A percentile compares a stretch with the other conserved stretches of the same genome.
phyloP scores from a whole-genome alignment of 345 rosid genomes.

The Theobroma cacao region DNA sequence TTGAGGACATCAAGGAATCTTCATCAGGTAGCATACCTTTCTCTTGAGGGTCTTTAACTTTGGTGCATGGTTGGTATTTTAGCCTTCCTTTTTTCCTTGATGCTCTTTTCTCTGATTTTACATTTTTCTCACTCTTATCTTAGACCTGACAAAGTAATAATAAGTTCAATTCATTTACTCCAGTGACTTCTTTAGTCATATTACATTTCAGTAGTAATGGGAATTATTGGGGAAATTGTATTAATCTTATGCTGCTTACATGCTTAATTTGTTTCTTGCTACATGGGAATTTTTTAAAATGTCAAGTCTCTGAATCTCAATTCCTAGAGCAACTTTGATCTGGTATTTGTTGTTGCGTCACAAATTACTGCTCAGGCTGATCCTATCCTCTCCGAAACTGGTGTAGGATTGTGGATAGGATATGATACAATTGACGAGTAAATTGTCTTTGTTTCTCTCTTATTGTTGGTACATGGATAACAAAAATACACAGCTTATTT shows the following conservation, averaged over 20 bases:
- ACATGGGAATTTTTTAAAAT: neutral
- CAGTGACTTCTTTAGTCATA: neutral
- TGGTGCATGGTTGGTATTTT: neutral
- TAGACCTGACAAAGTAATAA: neutral
- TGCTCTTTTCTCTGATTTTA: neutral
- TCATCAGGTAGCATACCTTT: neutral
- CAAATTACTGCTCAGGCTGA: neutral
- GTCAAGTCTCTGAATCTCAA: neutral
- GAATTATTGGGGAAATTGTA: neutral
- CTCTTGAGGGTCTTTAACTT: neutral
- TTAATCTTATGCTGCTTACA: neutral
- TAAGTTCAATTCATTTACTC: neutral
- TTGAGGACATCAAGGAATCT: constrained; percentile 1
- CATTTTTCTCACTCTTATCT: neutral
- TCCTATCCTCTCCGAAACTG: neutral
- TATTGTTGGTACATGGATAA: neutral
- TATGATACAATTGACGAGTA: neutral
- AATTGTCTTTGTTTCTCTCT: neutral
- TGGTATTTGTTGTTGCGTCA: neutral
- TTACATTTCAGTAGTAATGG: neutral
- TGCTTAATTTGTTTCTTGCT: neutral
- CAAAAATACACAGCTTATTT: neutral
- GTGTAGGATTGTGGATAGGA: neutral
- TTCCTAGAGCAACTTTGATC: neutral
- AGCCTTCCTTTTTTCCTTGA: neutral